Conservation (phyloP, 2,329 filamentous ascomycete species). For the Lachnellula arida region DNA sequence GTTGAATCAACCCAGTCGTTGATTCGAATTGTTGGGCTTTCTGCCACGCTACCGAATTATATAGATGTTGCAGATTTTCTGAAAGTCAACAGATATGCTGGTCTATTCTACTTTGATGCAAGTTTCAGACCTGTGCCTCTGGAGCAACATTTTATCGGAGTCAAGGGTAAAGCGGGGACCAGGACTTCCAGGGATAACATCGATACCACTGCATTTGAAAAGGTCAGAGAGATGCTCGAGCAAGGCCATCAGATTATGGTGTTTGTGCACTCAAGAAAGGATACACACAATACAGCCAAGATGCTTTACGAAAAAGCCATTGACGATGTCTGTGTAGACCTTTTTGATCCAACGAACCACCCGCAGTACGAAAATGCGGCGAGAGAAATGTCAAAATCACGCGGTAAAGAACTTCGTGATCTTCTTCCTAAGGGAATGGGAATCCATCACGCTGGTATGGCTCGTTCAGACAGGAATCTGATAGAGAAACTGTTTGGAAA, state of each 20-base stretch:
- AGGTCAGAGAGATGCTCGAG: constrained; percentile 89
- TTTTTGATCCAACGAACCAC: constrained; percentile 78
- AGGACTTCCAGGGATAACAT: constrained; percentile 84
- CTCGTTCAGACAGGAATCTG: constrained; percentile 88
- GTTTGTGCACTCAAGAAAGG: constrained; percentile 94
- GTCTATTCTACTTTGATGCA: constrained; percentile 93
- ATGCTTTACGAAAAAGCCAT: constrained; percentile 81
- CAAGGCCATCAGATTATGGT: constrained; percentile 98
- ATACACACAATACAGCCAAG: constrained; percentile 84
- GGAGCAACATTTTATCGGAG: constrained; percentile 95
- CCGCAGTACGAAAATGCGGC: constrained; percentile 75
- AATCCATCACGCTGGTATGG: constrained; percentile 96
- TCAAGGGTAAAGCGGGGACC: constrained; percentile 82
- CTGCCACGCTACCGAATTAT: constrained; percentile 93
- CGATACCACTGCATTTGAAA: constrained; percentile 84
- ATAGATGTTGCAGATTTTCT: constrained; percentile 96
- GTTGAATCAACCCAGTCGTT: constrained; percentile 97
- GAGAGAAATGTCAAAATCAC: constrained; percentile 79
- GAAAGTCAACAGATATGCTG: constrained; percentile 88
- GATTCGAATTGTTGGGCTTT: constrained; percentile 93
- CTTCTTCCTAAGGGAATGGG: constrained; percentile 87
- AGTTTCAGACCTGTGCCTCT: constrained; percentile 95
- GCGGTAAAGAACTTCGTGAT: constrained; percentile 82
- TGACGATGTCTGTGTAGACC: constrained; percentile 71
- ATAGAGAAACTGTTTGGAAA: constrained; percentile 88